These are phyloP conservation scores for Beauveria pseudobassiana DNA, from an alignment of 2,329 filamentous ascomycete genomes.

Conservation along the genomic window DNA sequence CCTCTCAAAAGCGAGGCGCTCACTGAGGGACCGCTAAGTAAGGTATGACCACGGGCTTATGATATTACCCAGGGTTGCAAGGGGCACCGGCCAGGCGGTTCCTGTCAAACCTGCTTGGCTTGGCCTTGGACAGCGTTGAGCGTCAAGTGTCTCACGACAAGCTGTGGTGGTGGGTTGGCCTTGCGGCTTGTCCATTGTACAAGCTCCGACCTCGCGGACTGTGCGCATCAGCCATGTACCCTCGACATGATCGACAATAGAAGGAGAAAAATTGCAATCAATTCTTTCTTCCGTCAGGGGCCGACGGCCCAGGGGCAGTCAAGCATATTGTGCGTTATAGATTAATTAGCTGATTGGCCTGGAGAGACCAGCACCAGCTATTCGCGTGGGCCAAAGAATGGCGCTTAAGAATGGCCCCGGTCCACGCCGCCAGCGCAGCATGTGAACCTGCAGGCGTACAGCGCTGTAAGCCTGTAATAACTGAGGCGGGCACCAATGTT, in stretches of 20 bases:
- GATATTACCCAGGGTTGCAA: constrained; percentile 1
- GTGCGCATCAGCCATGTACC: not conserved
- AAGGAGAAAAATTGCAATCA: not conserved
- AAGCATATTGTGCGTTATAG: not conserved
- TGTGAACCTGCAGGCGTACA: too few relatives aligned
- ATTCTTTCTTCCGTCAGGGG: not conserved
- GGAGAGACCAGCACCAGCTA: not conserved
- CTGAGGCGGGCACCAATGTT: too few relatives aligned
- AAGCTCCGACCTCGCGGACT: not conserved
- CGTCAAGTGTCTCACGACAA: not conserved
- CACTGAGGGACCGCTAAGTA: not conserved
- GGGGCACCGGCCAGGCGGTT: not conserved
- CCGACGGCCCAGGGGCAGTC: not conserved
- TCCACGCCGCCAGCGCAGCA: too few relatives aligned
- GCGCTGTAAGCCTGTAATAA: too few relatives aligned
- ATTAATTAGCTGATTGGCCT: not conserved
- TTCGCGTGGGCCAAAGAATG: too few relatives aligned
- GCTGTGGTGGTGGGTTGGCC: not conserved
- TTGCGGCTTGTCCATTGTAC: not conserved
- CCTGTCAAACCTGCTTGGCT: too few relatives aligned
- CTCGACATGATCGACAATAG: not conserved
- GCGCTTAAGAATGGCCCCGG: too few relatives aligned
- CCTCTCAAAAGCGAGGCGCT: not conserved
- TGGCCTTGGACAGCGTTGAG: too few relatives aligned
- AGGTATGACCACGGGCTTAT: not conserved